phyloP scores from a whole-genome alignment of 2,329 filamentous ascomycete genomes.

The Aspergillus nomiae region DNA sequence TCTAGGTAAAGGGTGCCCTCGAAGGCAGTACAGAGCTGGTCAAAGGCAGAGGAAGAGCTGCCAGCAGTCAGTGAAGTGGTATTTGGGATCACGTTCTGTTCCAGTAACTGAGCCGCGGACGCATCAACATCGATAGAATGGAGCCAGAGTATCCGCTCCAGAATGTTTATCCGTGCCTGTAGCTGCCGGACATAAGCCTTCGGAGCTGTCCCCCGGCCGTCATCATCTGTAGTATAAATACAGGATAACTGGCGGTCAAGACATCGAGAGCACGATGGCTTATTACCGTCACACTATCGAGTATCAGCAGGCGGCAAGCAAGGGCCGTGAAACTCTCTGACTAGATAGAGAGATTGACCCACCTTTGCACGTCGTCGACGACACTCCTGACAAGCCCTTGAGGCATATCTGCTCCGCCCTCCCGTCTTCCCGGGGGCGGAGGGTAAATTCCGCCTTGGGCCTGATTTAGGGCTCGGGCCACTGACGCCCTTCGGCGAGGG shows the following conservation, averaged over 20 bases:
- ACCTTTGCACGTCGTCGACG: conserved; percentile 41
- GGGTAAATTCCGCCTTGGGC: background rate
- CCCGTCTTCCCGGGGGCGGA: background rate
- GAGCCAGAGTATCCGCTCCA: conserved; percentile 33
- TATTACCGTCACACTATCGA: conserved; percentile 34
- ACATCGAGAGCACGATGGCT: conserved; percentile 37
- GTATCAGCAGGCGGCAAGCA: background rate
- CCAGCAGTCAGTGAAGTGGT: conserved; percentile 1
- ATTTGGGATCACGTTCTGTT: conserved; percentile 19
- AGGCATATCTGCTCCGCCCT: conserved; percentile 25
- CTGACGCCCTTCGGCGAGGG: background rate
- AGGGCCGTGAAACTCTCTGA: background rate
- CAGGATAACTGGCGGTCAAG: conserved; percentile 33
- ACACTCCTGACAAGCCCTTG: conserved; percentile 41
- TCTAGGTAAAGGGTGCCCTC: conserved; percentile 37
- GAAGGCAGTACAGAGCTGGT: conserved; percentile 26
- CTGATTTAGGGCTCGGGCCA: background rate
- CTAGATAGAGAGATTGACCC: background rate
- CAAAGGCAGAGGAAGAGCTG: conserved; percentile 13
- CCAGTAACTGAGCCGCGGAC: background rate
- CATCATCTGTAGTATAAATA: conserved; percentile 33
- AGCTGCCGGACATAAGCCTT: conserved; percentile 39
- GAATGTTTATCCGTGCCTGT: conserved; percentile 32
- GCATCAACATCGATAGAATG: conserved; percentile 31
- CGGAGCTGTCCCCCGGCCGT: conserved; percentile 37